Evolutionary conservation across 2,329 filamentous ascomycete species (phyloP), one percentile per base, ranked within the genome.

Genomic region (Alternaria solani): DNA sequence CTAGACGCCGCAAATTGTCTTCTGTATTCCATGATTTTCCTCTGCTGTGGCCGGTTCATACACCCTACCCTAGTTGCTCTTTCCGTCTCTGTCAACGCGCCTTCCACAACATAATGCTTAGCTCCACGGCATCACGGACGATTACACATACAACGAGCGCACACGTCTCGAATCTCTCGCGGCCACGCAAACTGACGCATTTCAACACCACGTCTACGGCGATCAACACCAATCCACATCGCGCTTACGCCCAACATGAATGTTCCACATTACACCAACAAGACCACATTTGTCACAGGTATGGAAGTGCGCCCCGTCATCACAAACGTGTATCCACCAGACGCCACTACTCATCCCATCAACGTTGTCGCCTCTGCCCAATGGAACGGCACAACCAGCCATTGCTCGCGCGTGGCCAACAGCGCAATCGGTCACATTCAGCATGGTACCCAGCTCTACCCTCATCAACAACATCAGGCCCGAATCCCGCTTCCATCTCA

Each of bases 311-410:
- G 23, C 5, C 6, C 5, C 9, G 11, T 9, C n/a, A 28, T 32
- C n/a, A 23, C 25, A 23, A n/a, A 23, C 30, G 30, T 2, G 43
- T 16, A 9, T 16, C 11, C 32, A 4, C 7, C 20, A 16, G 25
- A 28, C 28, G 11, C 14, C 28, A 43, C 18, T 5, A 18, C 8
- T 16, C 48, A 42, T 12, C 9, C 47, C 7, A 28, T 12, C n/a
- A 49, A 48, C 39, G 4, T 9, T 26, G 6, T 41, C 20, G 9
- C 28, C 26, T 25, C 51, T n/a, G 16, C 61, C 14, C 64, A 63
- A 36, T 4, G 62, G 14, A 62, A 71, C 34, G 64, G 64, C 6
- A 42, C 55, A 26, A 26, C 38, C 16, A 55, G 67, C 48, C 30
- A 57, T 12, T 53, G 39, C 47, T 38, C 51, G 11, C 52, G 28